These are phyloP conservation scores for Mediolabrus comicus DNA, from an alignment of 108 stramenopile genomes.

Conservation along the genomic window DNA sequence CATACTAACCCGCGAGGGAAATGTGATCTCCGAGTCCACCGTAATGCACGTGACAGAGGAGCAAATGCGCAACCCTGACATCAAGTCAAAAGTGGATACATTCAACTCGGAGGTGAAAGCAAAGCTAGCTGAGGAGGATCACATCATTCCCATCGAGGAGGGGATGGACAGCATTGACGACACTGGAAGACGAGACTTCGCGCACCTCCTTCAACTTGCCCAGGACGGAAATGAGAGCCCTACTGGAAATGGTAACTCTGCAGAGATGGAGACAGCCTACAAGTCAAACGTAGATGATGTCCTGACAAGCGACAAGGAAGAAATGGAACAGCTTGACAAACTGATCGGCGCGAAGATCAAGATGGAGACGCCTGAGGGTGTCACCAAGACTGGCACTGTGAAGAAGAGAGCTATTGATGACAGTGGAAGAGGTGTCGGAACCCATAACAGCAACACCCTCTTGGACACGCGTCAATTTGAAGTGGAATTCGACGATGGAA, in stretches of 20 bases:
- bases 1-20: conserved; percentile 13
- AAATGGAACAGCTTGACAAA: conserved; percentile 8
- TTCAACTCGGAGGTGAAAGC: not conserved
- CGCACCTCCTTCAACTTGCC: not conserved
- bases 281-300: too few relatives aligned
- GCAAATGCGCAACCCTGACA: too few relatives aligned
- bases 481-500: conserved; percentile 42
- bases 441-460: conserved; percentile 34
- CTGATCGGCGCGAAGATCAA: not conserved
- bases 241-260: not conserved
- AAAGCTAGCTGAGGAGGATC: not conserved
- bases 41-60: conserved; percentile 15
- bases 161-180: not conserved
- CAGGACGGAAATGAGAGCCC: not conserved
- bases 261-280: too few relatives aligned
- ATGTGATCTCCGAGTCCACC: conserved; percentile 15
- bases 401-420: not conserved
- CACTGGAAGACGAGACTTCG: too few relatives aligned
- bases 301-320: not conserved
- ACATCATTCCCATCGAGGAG: not conserved
- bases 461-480: conserved; percentile 42
- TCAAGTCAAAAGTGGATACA: too few relatives aligned
- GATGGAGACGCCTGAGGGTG: not conserved
- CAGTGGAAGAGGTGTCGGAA: conserved; percentile 12
- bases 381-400: conserved; percentile 1